These are phyloP conservation scores for Neurospora sp. DNA, from an alignment of 2,329 filamentous ascomycete species.

Conservation along the genomic window DNA sequence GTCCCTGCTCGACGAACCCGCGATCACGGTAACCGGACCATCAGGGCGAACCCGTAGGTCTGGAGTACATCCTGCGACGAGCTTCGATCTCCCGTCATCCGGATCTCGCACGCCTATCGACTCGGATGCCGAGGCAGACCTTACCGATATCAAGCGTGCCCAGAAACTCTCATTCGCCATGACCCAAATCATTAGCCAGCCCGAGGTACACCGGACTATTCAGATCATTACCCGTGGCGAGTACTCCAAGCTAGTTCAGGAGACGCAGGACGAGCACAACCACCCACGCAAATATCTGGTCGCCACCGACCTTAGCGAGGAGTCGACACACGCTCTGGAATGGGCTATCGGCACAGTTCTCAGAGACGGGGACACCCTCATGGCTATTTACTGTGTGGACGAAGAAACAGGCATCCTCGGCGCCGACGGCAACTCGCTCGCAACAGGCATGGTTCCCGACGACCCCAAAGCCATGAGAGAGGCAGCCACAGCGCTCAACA, in stretches of 20 bases:
- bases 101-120: conserved; percentile 51
- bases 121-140: conserved; percentile 78
- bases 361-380: conserved; percentile 84
- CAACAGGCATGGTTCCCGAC: conserved; percentile 43
- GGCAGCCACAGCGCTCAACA: conserved; percentile 61
- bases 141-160: conserved; percentile 76
- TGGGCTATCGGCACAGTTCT: conserved; percentile 96
- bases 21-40: conserved; percentile 55
- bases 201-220: conserved; percentile 70
- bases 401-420: conserved; percentile 62
- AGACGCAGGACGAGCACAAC: conserved; percentile 69
- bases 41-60: conserved; percentile 46
- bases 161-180: conserved; percentile 76
- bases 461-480: conserved; percentile 68
- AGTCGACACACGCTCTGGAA: conserved; percentile 89
- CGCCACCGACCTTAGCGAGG: conserved; percentile 89
- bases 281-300: conserved; percentile 84
- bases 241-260: conserved; percentile 63
- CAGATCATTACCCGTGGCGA: conserved; percentile 87
- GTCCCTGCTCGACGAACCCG: conserved; percentile 56
- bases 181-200: conserved; percentile 68
- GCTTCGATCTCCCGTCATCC: conserved; percentile 59
- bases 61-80: conserved; percentile 71
- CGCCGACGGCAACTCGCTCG: conserved; percentile 33
- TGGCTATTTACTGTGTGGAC: conserved; percentile 88